phyloP scores from a whole-genome alignment of 495 filamentous ascomycete species.

The Xylaria grammica region DNA sequence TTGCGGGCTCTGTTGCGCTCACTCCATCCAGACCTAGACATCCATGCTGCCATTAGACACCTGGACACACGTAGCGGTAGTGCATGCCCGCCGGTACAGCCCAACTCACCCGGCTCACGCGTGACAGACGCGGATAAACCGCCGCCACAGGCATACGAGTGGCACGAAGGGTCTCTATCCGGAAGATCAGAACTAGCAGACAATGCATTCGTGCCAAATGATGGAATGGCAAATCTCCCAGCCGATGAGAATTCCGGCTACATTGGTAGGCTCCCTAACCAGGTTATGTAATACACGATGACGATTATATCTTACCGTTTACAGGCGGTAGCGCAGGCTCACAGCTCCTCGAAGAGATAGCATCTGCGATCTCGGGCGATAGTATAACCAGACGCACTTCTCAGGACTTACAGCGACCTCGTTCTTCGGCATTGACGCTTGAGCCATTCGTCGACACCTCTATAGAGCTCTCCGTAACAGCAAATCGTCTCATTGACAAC shows the following conservation, averaged over 20 bases:
- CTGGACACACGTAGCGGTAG: neutral
- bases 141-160: neutral
- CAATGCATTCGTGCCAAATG: slow-evolving; percentile 19
- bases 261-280: slow-evolving; percentile 31
- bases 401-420: neutral
- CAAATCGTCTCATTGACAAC: slow-evolving; percentile 54
- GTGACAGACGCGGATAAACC: neutral
- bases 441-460: neutral
- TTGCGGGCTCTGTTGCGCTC: slow-evolving; percentile 35
- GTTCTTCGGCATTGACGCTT: neutral
- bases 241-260: slow-evolving; percentile 39
- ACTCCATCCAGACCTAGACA: slow-evolving; percentile 39
- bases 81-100: neutral
- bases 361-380: neutral
- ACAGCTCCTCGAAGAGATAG: slow-evolving; percentile 3
- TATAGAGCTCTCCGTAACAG: slow-evolving; percentile 26
- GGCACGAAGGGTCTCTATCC: neutral
- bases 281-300: slow-evolving; percentile 34
- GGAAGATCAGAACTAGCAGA: too few species aligned
- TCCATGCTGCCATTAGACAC: slow-evolving; percentile 31
- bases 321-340: slow-evolving; percentile 1
- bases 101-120: neutral
- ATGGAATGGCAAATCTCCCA: slow-evolving; percentile 44
- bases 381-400: neutral
- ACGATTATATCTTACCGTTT: neutral